These are phyloP conservation scores for Starmerella bombicola DNA, from an alignment of 805 yeast species.

Conservation along the genomic window DNA sequence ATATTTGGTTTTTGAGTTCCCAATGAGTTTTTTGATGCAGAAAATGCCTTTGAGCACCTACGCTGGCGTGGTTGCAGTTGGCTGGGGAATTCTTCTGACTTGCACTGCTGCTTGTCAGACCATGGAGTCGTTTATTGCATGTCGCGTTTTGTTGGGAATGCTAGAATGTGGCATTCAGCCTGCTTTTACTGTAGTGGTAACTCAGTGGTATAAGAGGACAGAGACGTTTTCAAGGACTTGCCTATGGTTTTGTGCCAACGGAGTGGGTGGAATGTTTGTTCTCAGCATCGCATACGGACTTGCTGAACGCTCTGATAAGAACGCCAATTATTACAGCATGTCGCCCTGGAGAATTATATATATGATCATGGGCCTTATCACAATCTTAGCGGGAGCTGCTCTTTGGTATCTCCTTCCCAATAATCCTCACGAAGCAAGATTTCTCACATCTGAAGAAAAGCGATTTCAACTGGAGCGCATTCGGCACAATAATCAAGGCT, in stretches of 20 bases:
- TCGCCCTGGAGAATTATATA: conserved; percentile 45
- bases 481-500: conserved; percentile 45
- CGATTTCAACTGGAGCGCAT: conserved; percentile 40
- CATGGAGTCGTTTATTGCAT: conserved; percentile 36
- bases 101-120: conserved; percentile 36
- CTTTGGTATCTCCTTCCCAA: conserved; percentile 45
- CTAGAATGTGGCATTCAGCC: conserved; percentile 46
- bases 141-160: conserved; percentile 39
- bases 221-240: conserved; percentile 37
- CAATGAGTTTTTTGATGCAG: conserved; percentile 38
- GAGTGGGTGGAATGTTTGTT: conserved; percentile 30
- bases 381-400: conserved; percentile 39
- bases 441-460: conserved; percentile 35
- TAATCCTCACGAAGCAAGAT: conserved; percentile 34
- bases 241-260: conserved; percentile 35
- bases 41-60: conserved; percentile 44
- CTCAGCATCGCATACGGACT: conserved; percentile 11
- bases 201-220: conserved; percentile 42
- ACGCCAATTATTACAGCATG: neutral
- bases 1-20: conserved; percentile 44
- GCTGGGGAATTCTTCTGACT: conserved; percentile 50
- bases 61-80: conserved; percentile 35
- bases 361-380: conserved; percentile 47
- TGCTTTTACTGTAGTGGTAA: conserved; percentile 42
- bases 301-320: conserved; percentile 28